Evolutionary conservation across 345 rosid species (phyloP).

Genomic region (Kandelia obovata): DNA sequence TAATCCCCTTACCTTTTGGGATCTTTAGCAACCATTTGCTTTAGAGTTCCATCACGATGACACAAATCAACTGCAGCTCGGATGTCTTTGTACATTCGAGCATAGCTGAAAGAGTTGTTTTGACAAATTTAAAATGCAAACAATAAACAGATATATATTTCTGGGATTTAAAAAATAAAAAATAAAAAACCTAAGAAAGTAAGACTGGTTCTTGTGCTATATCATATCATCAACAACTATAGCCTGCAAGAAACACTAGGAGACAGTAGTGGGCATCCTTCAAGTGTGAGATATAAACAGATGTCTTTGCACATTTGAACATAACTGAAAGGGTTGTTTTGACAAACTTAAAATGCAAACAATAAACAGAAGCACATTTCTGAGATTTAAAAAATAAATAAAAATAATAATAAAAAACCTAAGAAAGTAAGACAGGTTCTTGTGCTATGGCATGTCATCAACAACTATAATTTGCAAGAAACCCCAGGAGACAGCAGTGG

Average conservation of each 20-base stretch:
- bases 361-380: neutral
- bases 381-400: neutral
- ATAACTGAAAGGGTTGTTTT: constrained; percentile 42
- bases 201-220: no score
- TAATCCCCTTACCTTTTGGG: constrained; percentile 47
- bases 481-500: no score
- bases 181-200: neutral
- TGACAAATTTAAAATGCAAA: neutral
- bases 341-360: neutral
- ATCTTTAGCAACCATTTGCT: constrained; percentile 93
- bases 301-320: constrained; percentile 83
- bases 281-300: constrained; percentile 20
- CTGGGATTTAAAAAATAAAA: neutral
- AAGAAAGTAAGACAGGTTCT: neutral
- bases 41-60: constrained; percentile 95
- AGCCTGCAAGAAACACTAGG: no score
- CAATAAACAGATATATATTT: neutral
- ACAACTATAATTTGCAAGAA: no score
- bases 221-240: no score
- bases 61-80: constrained; percentile 98
- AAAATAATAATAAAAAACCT: no score
- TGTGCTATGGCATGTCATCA: no score
- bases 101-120: constrained; percentile 46
- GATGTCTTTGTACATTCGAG: constrained; percentile 83
- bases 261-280: no score